These are phyloP conservation scores for Penicillium sclerotigenum DNA, from an alignment of 2,329 filamentous ascomycete genomes.

Conservation along the genomic window DNA sequence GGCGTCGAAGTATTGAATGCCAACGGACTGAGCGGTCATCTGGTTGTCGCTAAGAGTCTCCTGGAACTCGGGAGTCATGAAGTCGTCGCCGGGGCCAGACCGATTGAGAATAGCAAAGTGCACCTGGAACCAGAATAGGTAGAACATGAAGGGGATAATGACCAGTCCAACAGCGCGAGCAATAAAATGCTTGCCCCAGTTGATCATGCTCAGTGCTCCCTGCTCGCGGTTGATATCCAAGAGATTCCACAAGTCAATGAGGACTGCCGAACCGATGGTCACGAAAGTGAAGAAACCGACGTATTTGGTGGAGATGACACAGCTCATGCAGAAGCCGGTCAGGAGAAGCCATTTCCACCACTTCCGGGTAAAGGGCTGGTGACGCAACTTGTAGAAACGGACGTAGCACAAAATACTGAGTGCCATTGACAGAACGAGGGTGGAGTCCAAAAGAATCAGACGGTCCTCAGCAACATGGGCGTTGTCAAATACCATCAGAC, in stretches of 20 bases:
- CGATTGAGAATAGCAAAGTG: conserved; percentile 86
- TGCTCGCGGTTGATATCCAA: conserved; percentile 81
- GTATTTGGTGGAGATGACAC: conserved; percentile 98
- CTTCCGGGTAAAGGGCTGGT: conserved; percentile 84
- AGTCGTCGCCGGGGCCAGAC: conserved; percentile 94
- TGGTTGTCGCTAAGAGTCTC: conserved; percentile 93
- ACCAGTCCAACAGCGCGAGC: conserved; percentile 85
- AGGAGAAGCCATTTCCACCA: conserved; percentile 99
- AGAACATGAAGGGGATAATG: conserved; percentile 91
- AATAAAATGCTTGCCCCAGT: conserved; percentile 85
- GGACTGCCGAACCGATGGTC: conserved; percentile 89
- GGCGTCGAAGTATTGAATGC: conserved; percentile 84
- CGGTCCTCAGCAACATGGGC: conserved; percentile 96
- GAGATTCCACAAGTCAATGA: conserved; percentile 93
- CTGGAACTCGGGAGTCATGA: conserved; percentile 98
- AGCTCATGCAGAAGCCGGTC: conserved; percentile 90
- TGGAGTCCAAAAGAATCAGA: conserved; percentile 90
- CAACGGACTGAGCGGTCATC: conserved; percentile 82
- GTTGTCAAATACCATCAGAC: conserved; percentile 90
- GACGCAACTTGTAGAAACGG: conserved; percentile 94
- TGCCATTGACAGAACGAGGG: conserved; percentile 92
- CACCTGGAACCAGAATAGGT: conserved; percentile 99
- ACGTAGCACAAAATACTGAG: conserved; percentile 91
- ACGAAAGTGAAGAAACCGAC: conserved; percentile 96
- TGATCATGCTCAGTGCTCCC: conserved; percentile 72